Evolutionary conservation across 371 early-diverging fungal species (phyloP).

Genomic region (Syncephalastrum monosporum): DNA sequence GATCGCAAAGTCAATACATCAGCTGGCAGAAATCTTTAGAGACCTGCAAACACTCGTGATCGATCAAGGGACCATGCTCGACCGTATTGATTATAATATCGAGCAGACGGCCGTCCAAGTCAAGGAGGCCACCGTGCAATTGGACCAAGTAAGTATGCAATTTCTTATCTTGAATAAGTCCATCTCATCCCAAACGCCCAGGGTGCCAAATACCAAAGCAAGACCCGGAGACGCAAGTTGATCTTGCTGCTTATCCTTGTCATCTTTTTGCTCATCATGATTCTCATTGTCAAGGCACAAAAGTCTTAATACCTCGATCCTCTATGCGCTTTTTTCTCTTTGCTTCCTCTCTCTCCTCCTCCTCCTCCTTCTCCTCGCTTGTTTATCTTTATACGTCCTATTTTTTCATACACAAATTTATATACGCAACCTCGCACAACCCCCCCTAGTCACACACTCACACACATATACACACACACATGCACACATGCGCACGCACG

Average conservation of each 20-base stretch:
- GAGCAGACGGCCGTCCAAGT: slow-evolving; percentile 81
- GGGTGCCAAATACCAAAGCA: slow-evolving; percentile 68
- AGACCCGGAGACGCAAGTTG: slow-evolving; percentile 61
- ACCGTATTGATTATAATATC: slow-evolving; percentile 97
- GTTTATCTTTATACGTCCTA: no score
- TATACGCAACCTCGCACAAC: no score
- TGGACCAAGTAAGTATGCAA: slow-evolving; percentile 65
- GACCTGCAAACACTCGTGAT: slow-evolving; percentile 94
- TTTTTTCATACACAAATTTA: no score
- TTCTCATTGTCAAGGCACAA: slow-evolving; percentile 65
- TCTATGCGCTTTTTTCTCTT: no score
- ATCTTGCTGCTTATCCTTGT: slow-evolving; percentile 62
- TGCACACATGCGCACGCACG: no score
- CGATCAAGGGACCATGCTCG: slow-evolving; percentile 95
- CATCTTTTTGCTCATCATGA: slow-evolving; percentile 59
- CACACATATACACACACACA: no score
- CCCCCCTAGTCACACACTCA: no score
- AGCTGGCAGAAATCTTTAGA: slow-evolving; percentile 88
- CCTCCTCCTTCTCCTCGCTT: no score
- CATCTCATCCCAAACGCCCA: slow-evolving; percentile 13
- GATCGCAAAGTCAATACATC: slow-evolving; percentile 89
- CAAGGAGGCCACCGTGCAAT: slow-evolving; percentile 81
- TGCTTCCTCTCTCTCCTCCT: no score
- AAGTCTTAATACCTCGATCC: slow-evolving; percentile 18
- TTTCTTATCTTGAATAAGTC: background rate